Evolutionary conservation across 2,329 filamentous ascomycete genomes (phyloP), one percentile per base, ranked within the genome.

Genomic region (Pseudogymnoascus sp.): DNA sequence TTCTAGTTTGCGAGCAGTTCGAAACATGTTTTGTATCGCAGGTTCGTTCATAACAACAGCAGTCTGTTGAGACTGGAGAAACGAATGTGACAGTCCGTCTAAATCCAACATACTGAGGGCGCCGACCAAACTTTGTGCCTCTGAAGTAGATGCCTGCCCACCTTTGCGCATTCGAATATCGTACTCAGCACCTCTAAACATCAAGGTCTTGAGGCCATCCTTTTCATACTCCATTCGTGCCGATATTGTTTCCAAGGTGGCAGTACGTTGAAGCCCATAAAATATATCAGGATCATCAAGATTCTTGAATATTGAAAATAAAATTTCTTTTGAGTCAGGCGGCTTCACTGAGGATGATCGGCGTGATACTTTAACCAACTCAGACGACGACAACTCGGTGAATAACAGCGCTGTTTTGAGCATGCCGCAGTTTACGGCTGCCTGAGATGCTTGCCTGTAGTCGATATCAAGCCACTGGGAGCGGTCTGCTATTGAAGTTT

Each of bases 251-350:
- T 83, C 79, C 14, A 99, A 76, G 62, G 86, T 92, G 6, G 91
- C 83, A 39, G 84, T 84, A 72, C 95, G 89, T 41, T 90, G 84
- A 6, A 97, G 81, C 3, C 94, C 95, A 70, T 99, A 99, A 72
- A 96, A 99, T 0, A 92, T 88, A 72, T 99, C 94, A 1, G 92
- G 93, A 69, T 99, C 95, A 70, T 97, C 92, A 54, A 99, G 89
- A 63, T 90, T 93, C 70, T 90, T 88, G 72, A 94, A 99, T 2
- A 99, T 92, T 0, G 83, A 79, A 47, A 96, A 80, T 11, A 97
- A 78, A 1, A 95, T 79, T 30, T 89, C 84, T 3, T 83, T 80
- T 6, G 89, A 82, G 25, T 86, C 76, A 9, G 68, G 64, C 54
- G 78, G 71, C 66, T 77, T 78, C 57, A 78, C 70, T 2, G 78